Evolutionary conservation across 176 grass and related monocot genomes (phyloP), one percentile per base, ranked within the genome.

Genomic region (Carex cristatella): DNA sequence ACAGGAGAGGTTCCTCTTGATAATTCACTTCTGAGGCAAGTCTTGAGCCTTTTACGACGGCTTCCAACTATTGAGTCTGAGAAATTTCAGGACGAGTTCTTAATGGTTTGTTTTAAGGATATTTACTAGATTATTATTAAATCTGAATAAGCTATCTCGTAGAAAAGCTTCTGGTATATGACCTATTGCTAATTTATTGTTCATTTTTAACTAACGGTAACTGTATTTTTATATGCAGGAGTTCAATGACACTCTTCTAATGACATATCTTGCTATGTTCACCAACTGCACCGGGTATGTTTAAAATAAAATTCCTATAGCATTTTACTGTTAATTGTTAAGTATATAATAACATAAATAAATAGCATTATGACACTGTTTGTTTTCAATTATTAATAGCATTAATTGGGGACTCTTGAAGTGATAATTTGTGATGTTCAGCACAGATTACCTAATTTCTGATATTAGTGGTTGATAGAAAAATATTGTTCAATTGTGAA

Each of bases 211-310:
- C 71, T 55, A 57, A 76, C 61, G 2, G 62, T 62, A 37, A 85
- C 23, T 87, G 6, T 30, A 7, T 3, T 83, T 87, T 80, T 85
- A 15, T 83, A 84, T 92, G 70, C 85, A 99, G 96, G 96, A 99
- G 86, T 99, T 92, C 84, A 99, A 99, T 54, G 91, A 99, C 81
- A 99, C 93, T 15, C 96, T 99, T 56, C 88, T 99, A 60, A 87
- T 99, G 90, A 94, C 96, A n/a, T 99, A 99, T 86, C 91, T 99
- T 27, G 93, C 96, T 42, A 99, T 92, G 91, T 88, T 99, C 87
- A 99, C 96, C 2, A 99, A 95, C 81, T 99, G 93, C 85, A 93
- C 91, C 10, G 94, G 93, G 96, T 99, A 88, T 80, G 69, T 31
- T 66, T 38, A 79, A 57, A 33, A 33, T 35, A 58, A 77, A 32